Evolutionary conservation across 352 stramenopile genomes (phyloP).

Genomic region (Phytophthora ohioensis): DNA sequence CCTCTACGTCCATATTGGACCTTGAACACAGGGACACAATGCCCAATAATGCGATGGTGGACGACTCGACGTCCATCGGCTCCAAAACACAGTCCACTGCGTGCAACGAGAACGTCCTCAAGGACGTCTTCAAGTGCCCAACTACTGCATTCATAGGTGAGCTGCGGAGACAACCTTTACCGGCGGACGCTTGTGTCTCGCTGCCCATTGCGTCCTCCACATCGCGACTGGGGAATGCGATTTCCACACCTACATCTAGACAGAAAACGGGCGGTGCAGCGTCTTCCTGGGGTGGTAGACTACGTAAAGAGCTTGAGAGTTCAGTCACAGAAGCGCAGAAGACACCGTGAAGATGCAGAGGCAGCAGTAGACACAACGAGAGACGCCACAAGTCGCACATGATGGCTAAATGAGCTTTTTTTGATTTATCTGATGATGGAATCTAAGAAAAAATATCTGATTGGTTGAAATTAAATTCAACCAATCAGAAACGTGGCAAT

Average conservation of each 20-base stretch:
- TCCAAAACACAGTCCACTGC: conserved; percentile 54
- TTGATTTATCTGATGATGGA: neutral
- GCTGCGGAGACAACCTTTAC: conserved; percentile 45
- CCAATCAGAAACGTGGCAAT: conserved; percentile 5
- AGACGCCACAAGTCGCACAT: conserved; percentile 20
- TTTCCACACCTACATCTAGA: conserved; percentile 52
- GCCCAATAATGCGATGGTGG: conserved; percentile 42
- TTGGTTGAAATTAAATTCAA: conserved; percentile 12
- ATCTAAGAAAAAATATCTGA: conserved; percentile 9
- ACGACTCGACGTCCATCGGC: conserved; percentile 39
- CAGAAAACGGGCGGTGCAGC: conserved; percentile 46
- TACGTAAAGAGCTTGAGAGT: conserved; percentile 10
- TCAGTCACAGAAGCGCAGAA: neutral
- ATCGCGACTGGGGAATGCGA: conserved; percentile 47
- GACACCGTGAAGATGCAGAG: neutral
- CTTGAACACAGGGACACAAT: conserved; percentile 54
- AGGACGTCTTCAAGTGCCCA: conserved; percentile 41
- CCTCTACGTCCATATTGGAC: conserved; percentile 48
- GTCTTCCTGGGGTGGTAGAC: conserved; percentile 18
- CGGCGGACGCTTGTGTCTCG: conserved; percentile 6
- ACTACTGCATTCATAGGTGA: conserved; percentile 48
- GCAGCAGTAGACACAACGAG: conserved; percentile 1
- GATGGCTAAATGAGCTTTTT: neutral
- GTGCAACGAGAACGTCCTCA: conserved; percentile 49
- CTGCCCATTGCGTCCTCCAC: conserved; percentile 34